Evolutionary conservation across 2,329 filamentous ascomycete genomes (phyloP).

Genomic region (Incumbomyces delicatus): DNA sequence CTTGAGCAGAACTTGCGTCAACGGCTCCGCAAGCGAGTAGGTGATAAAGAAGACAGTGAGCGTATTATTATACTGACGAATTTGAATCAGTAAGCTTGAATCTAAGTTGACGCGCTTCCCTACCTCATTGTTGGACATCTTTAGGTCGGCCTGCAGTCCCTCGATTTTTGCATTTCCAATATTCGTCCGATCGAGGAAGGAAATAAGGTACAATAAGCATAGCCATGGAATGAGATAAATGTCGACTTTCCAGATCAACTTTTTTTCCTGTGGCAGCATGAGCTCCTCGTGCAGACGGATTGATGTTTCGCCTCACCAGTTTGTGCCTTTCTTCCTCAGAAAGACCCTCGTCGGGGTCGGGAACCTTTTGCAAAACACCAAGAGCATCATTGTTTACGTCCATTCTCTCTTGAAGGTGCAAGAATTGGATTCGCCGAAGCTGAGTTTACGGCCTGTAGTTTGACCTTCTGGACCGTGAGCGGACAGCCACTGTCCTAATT

Average conservation of each 20-base stretch:
- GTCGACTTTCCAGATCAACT: conserved; percentile 36
- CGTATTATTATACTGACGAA: conserved; percentile 53
- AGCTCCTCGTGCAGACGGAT: not conserved
- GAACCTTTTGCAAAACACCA: conserved; percentile 11
- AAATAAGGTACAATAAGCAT: conserved; percentile 35
- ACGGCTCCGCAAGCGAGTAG: conserved; percentile 64
- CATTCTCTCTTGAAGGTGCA: too few relatives aligned
- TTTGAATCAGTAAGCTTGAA: not conserved
- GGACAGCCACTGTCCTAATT: too few relatives aligned
- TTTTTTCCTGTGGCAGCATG: conserved; percentile 28
- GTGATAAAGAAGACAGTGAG: conserved; percentile 81
- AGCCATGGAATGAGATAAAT: conserved; percentile 38
- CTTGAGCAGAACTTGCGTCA: conserved; percentile 76
- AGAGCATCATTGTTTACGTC: conserved; percentile 6
- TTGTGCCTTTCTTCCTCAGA: conserved; percentile 52
- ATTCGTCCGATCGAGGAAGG: conserved; percentile 46
- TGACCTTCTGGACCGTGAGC: too few relatives aligned
- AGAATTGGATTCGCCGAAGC: too few relatives aligned
- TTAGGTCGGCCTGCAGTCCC: conserved; percentile 49
- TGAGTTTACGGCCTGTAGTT: too few relatives aligned
- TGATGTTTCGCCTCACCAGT: conserved; percentile 41
- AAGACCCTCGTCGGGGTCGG: conserved; percentile 55
- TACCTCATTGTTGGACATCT: conserved; percentile 48
- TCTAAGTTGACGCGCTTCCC: conserved; percentile 34
- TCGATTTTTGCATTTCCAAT: conserved; percentile 62